Evolutionary conservation across 2,329 filamentous ascomycete species (phyloP).

Genomic region (Diaporthe batatas): DNA sequence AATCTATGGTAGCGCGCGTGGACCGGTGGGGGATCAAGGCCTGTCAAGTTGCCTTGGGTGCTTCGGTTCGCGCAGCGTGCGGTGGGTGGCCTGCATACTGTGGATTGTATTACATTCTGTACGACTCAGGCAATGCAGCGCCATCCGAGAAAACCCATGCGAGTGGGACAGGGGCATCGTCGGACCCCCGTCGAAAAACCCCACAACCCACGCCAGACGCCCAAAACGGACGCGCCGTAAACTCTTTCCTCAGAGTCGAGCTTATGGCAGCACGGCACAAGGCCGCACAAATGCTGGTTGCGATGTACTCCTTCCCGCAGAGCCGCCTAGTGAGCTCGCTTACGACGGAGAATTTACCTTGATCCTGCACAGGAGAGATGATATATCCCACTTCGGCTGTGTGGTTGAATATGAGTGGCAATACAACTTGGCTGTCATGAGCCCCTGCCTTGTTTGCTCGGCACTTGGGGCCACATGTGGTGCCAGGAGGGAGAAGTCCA

Average conservation of each 20-base stretch:
- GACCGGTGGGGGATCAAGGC: slow-evolving; percentile 1
- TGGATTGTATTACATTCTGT: slow-evolving; percentile 14
- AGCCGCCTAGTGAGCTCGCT: slow-evolving; percentile 2
- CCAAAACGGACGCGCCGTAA: neutral
- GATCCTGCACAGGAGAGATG: slow-evolving; percentile 29
- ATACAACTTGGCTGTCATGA: neutral
- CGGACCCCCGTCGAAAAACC: neutral
- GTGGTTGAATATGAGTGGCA: neutral
- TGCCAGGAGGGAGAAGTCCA: neutral
- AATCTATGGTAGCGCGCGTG: slow-evolving; percentile 13
- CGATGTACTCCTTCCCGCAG: neutral
- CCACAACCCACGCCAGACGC: slow-evolving; percentile 16
- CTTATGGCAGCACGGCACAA: neutral
- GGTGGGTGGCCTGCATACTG: slow-evolving; percentile 8
- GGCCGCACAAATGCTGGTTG: neutral
- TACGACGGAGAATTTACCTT: slow-evolving; percentile 15
- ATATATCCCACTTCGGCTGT: neutral
- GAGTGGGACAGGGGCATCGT: neutral
- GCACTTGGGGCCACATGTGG: neutral
- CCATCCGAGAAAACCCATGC: slow-evolving; percentile 22
- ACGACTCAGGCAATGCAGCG: slow-evolving; percentile 20
- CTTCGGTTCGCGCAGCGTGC: neutral
- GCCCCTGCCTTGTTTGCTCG: neutral
- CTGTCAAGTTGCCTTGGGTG: neutral
- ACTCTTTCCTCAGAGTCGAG: neutral